Evolutionary conservation across 768 basidiomycete species (phyloP), one percentile per base, ranked within the genome.

Genomic region (Boletus fagicola): DNA sequence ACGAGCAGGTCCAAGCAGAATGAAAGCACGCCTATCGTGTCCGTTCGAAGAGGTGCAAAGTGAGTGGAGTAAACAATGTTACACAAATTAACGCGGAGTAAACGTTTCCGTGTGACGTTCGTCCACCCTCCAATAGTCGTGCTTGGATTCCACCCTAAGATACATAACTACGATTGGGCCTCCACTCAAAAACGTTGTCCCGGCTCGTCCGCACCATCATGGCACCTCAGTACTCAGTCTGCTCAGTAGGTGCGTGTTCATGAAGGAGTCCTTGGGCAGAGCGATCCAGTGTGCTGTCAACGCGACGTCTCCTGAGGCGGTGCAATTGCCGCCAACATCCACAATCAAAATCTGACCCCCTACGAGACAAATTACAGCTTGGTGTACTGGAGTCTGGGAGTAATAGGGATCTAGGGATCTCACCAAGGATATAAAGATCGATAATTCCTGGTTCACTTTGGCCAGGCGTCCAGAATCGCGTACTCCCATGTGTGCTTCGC

Each of bases 201-300:
- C 88, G 92, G 72, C 89, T 90, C n/a, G 75, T 69, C 59, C 90
- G 71, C 64, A 79, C 77, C 63, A 79, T 78, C 68, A 90, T 76
- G 4, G 76, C 77, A 59, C 87, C 83, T 90, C 92, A 94, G 69
- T 33, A 75, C 78, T 1, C n/a, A 93, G 54, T 70, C 86, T 90
- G 56, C 72, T 78, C 55, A 77, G 68, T 63, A 28, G 26, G 35
- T 54, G 53, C 16, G 12, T 22, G 24, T n/a, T 56, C 39, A 24
- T 9, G 15, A 28, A 45, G 55, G 74, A 77, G 51, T 81, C 80
- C 60, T 76, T 77, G 4, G 77, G 72, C 18, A 85, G 65, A 42
- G 49, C 57, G 51, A 82, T 74, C 35, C 80, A 26, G 65, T 73
- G 54, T 79, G 76, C 39, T 65, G 70, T 68, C 12, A 85, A 74